Evolutionary conservation across 345 rosid species (phyloP).

Genomic region (Eucalyptus microcorys): DNA sequence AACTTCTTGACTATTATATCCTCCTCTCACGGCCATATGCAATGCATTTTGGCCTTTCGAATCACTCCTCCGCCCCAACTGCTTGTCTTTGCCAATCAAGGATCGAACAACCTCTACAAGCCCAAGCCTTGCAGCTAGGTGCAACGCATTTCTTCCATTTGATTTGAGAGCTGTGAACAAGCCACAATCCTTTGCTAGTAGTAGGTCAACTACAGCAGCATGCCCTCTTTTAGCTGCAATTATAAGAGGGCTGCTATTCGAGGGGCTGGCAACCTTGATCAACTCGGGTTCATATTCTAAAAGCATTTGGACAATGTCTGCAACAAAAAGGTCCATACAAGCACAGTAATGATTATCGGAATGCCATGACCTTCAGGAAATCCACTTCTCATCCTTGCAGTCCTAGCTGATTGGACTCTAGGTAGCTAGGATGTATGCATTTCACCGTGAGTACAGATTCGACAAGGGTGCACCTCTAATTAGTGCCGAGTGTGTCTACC

Average conservation of each 20-base stretch:
- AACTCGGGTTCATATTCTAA: slow-evolving; percentile 75
- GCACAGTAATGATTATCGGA: neutral
- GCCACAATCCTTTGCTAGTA: slow-evolving; percentile 67
- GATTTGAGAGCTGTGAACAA: slow-evolving; percentile 67
- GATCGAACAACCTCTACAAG: slow-evolving; percentile 72
- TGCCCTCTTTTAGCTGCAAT: slow-evolving; percentile 93
- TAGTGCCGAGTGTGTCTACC: neutral
- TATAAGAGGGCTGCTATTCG: slow-evolving; percentile 81
- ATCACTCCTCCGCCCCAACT: slow-evolving; percentile 81
- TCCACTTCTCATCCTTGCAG: neutral
- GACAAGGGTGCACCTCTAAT: neutral
- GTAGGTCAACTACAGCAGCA: slow-evolving; percentile 69
- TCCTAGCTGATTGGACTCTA: neutral
- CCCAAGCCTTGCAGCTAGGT: slow-evolving; percentile 83
- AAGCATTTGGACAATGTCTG: slow-evolving; percentile 79
- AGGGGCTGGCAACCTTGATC: slow-evolving; percentile 64
- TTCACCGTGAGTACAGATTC: neutral
- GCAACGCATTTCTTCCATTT: slow-evolving; percentile 87
- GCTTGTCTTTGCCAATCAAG: slow-evolving; percentile 68
- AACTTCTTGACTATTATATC: slow-evolving; percentile 73
- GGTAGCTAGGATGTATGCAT: neutral
- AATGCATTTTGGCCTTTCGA: slow-evolving; percentile 93
- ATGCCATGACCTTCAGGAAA: neutral
- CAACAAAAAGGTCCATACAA: slow-evolving; percentile 5
- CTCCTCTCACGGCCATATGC: slow-evolving; percentile 94